phyloP scores from a whole-genome alignment of 2,329 filamentous ascomycete genomes.

The Ophiosphaerella korrae region DNA sequence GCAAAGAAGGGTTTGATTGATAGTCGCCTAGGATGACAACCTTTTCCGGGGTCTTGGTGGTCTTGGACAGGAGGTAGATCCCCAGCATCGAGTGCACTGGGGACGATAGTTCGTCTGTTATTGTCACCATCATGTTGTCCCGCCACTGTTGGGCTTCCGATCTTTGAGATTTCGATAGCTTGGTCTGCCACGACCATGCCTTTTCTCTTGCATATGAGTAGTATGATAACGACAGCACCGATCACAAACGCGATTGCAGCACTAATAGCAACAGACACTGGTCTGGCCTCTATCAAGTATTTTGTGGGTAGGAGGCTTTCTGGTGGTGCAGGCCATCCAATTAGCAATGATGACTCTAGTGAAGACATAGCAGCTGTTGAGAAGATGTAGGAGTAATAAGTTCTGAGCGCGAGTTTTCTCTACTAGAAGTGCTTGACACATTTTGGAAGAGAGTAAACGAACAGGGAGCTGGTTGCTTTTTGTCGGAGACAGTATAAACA shows the following conservation, averaged over 20 bases:
- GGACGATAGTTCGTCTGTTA: no score
- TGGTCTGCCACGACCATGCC: background rate
- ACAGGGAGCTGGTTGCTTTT: no score
- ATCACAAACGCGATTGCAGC: background rate
- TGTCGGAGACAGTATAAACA: no score
- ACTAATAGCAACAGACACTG: constrained; percentile 5
- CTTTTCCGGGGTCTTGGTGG: no score
- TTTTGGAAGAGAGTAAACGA: no score
- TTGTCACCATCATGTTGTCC: background rate
- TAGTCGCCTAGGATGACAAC: no score
- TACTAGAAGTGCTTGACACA: no score
- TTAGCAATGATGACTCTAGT: background rate
- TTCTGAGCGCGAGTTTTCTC: no score
- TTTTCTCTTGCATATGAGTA: constrained; percentile 1
- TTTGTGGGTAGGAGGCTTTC: background rate
- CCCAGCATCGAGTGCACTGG: no score
- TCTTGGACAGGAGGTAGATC: no score
- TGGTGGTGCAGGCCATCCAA: constrained; percentile 2
- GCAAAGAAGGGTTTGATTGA: background rate
- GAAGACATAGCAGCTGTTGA: background rate
- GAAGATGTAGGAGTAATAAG: background rate
- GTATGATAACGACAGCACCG: background rate
- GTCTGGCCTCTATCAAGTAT: background rate
- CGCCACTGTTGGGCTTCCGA: background rate
- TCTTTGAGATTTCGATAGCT: background rate